phyloP scores from a whole-genome alignment of 1,139 yeast genomes.

The Pichia inconspicua region DNA sequence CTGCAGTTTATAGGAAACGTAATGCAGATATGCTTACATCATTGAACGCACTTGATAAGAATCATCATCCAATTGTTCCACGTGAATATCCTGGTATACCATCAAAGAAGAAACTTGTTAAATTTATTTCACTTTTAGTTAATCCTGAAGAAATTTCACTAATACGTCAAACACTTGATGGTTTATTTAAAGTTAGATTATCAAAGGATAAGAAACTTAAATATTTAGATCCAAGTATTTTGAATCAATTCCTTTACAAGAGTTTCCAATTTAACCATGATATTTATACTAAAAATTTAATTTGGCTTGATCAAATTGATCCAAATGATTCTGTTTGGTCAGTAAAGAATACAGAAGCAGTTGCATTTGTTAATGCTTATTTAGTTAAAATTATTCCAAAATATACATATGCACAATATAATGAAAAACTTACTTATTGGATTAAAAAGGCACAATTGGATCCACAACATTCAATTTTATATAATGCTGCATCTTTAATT shows the following conservation, averaged over 20 bases:
- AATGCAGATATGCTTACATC: slow-evolving; percentile 44
- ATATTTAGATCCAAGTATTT: slow-evolving; percentile 14
- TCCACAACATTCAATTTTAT: slow-evolving; percentile 9
- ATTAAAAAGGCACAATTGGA: slow-evolving; percentile 13
- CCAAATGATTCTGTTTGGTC: slow-evolving; percentile 11
- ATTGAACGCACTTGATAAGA: slow-evolving; percentile 40
- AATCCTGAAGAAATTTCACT: slow-evolving; percentile 27
- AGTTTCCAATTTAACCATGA: slow-evolving; percentile 19
- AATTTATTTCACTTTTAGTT: slow-evolving; percentile 28
- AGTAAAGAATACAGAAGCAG: slow-evolving; percentile 19
- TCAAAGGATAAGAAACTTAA: slow-evolving; percentile 1
- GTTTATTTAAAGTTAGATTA: slow-evolving; percentile 10
- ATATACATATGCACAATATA: slow-evolving; percentile 13
- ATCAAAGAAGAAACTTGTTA: slow-evolving; percentile 27
- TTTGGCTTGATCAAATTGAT: slow-evolving; percentile 10
- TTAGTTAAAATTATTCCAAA: slow-evolving; percentile 10
- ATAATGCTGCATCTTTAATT: slow-evolving; percentile 10
- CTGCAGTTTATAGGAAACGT: slow-evolving; percentile 38
- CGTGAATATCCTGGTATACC: slow-evolving; percentile 31
- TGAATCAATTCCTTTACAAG: slow-evolving; percentile 22
- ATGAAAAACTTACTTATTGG: slow-evolving; percentile 13
- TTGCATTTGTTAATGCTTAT: slow-evolving; percentile 21
- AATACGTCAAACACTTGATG: slow-evolving; percentile 6
- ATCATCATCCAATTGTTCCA: slow-evolving; percentile 34
- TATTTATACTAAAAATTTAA: slow-evolving; percentile 15